These are phyloP conservation scores for Gymnopilus junonius DNA, from an alignment of 768 basidiomycete species.

Conservation along the genomic window DNA sequence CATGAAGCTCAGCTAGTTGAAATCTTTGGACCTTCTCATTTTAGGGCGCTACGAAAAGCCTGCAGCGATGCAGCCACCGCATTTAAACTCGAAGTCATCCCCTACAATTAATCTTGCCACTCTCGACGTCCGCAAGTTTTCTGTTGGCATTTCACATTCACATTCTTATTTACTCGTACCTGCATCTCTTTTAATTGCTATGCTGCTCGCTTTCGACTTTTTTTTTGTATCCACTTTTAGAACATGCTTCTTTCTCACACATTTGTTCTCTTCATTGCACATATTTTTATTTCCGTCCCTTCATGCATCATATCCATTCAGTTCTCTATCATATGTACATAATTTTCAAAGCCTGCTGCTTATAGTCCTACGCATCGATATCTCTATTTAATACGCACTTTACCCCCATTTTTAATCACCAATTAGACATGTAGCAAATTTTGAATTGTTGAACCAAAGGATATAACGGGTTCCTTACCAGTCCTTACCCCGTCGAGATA, in stretches of 20 bases:
- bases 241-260: constrained; percentile 8
- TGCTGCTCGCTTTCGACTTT: constrained; percentile 42
- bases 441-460: not conserved
- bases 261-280: constrained; percentile 25
- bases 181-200: constrained; percentile 32
- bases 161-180: constrained; percentile 13
- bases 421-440: constrained; percentile 10
- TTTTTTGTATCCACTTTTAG: constrained; percentile 30
- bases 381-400: constrained; percentile 13
- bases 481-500: not conserved
- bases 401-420: constrained; percentile 1
- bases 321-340: constrained; percentile 24
- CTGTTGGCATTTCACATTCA: not conserved
- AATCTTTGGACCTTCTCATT: constrained; percentile 76
- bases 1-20: constrained; percentile 71
- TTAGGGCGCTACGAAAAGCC: constrained; percentile 71
- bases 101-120: constrained; percentile 27
- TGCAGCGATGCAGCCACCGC: constrained; percentile 72
- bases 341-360: constrained; percentile 14
- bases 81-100: constrained; percentile 73
- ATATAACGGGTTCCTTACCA: not conserved
- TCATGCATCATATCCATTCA: constrained; percentile 10
- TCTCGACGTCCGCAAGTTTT: not conserved
- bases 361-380: constrained; percentile 7
- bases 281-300: constrained; percentile 24